phyloP scores from a whole-genome alignment of 805 yeast species.

The Saccharomyces mikatae region DNA sequence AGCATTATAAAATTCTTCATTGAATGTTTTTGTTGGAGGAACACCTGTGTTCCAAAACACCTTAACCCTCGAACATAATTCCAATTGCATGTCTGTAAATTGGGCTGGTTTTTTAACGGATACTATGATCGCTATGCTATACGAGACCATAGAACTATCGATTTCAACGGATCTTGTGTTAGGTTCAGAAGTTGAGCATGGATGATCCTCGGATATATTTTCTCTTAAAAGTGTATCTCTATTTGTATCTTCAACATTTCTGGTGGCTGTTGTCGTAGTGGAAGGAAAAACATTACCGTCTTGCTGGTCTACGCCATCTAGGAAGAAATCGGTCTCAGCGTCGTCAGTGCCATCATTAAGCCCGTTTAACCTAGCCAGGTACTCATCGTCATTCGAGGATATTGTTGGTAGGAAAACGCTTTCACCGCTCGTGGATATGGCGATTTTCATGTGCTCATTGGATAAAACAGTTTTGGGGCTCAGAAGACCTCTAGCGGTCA shows the following conservation, averaged over 20 bases:
- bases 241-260: background rate
- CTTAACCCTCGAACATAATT: conserved; percentile 37
- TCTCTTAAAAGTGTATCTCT: background rate
- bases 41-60: conserved; percentile 50
- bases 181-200: background rate
- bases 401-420: conserved; percentile 31
- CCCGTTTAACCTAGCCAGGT: conserved; percentile 23
- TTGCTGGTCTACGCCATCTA: background rate
- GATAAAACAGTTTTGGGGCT: conserved; percentile 13
- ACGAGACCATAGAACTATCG: conserved; percentile 33
- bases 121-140: conserved; percentile 45
- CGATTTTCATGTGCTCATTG: conserved; percentile 15
- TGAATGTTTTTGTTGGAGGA: conserved; percentile 37
- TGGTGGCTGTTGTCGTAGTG: background rate
- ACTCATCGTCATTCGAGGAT: conserved; percentile 29
- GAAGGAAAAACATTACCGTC: background rate
- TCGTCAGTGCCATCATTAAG: conserved; percentile 8
- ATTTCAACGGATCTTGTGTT: background rate
- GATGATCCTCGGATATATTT: background rate
- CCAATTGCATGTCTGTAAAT: conserved; percentile 34
- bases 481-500: conserved; percentile 25
- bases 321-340: background rate
- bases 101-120: conserved; percentile 36
- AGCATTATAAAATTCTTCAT: conserved; percentile 41
- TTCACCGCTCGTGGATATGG: conserved; percentile 31